These are phyloP conservation scores for Venturia effusa DNA, from an alignment of 2,329 filamentous ascomycete species.

Conservation along the genomic window DNA sequence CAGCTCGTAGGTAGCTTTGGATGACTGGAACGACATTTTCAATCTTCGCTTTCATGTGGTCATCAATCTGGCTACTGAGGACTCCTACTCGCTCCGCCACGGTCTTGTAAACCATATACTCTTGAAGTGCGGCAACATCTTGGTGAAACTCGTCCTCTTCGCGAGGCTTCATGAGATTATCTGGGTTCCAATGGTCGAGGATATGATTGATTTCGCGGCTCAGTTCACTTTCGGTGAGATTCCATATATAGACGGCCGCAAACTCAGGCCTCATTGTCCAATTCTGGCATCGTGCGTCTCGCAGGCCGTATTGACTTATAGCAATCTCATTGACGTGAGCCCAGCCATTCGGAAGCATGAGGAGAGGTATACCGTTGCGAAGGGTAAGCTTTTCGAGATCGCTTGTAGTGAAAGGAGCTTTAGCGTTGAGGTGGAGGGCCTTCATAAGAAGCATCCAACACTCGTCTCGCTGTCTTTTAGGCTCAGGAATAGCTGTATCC, in stretches of 20 bases:
- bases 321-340: background rate
- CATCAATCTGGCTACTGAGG: background rate
- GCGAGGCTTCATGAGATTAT: background rate
- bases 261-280: background rate
- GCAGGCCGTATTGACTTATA: background rate
- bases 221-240: background rate
- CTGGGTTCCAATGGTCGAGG: background rate
- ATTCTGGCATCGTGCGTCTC: background rate
- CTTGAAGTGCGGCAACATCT: background rate
- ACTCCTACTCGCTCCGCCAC: background rate
- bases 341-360: constrained; percentile 1
- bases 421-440: background rate
- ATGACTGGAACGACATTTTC: background rate
- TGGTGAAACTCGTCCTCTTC: background rate
- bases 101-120: background rate
- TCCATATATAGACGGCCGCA: background rate
- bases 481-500: background rate
- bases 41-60: background rate
- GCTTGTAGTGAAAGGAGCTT: background rate
- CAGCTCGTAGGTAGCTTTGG: background rate
- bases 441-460: constrained; percentile 1
- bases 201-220: background rate
- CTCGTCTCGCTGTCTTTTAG: background rate
- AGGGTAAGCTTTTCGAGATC: constrained; percentile 1
- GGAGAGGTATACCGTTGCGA: background rate